Evolutionary conservation across 768 basidiomycete species (phyloP), one percentile per base, ranked within the genome.

Genomic region (Boletus sp.): DNA sequence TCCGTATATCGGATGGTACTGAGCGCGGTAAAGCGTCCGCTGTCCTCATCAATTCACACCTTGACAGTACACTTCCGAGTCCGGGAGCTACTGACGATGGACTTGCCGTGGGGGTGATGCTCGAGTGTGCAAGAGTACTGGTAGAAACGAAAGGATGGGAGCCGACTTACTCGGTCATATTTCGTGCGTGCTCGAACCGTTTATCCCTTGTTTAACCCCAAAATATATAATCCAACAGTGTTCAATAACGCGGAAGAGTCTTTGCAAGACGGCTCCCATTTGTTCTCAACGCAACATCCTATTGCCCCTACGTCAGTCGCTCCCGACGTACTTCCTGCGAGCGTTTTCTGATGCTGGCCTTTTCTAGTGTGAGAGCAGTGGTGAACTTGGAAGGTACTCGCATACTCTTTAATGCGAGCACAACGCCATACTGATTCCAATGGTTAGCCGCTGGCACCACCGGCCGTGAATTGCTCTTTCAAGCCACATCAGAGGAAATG

Each of bases 211-310:
- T 57, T 14, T 29, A 14, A 46, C 44, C 7, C 41, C 28, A 10
- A 39, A 17, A 20, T 8, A 8, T 35, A 50, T 56, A 8, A 17
- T 17, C 48, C 40, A 39, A 44, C 58, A 94, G 92, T 98, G 58
- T 97, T 96, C 77, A 98, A 98, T 63, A 82, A 96, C 58, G 96
- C 89, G 11, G 95, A 98, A 72, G 95, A 98, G 69, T 92, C 89
- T 1, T 75, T 98, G 32, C 96, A 98, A 71, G 96, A 98, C 67
- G 94, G 89, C 0, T 94, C 92, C 0, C 95, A 98, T 73, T 77
- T 97, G 5, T 98, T 88, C 71, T 87, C 94, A 7, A 97, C 94
- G 1, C 93, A 96, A 65, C 93, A 97, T 68, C 84, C 83, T 15
- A 78, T 78, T 56, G 86, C 83, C 30, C 69, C 79, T 10, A 90